phyloP scores from a whole-genome alignment of 2,329 filamentous ascomycete genomes.

The Incumbomyces lentus region DNA sequence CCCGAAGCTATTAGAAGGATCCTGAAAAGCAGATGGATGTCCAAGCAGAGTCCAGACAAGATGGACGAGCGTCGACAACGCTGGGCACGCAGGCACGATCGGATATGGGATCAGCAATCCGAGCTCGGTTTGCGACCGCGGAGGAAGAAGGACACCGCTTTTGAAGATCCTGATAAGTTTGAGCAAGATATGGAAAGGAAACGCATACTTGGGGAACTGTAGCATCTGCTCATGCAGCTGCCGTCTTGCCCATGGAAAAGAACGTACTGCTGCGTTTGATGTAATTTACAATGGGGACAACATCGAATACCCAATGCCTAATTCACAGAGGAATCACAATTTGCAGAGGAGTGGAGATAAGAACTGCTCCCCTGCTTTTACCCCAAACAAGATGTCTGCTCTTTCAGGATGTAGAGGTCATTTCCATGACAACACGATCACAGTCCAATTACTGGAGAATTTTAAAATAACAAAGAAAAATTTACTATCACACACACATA shows the following conservation, averaged over 20 bases:
- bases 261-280: too few relatives aligned
- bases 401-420: too few relatives aligned
- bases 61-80: constrained; percentile 30
- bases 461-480: too few relatives aligned
- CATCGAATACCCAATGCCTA: too few relatives aligned
- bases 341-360: too few relatives aligned
- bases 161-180: constrained; percentile 17
- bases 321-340: too few relatives aligned
- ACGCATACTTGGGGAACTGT: constrained; percentile 12
- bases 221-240: not conserved
- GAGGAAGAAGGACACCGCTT: constrained; percentile 30
- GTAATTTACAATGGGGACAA: too few relatives aligned
- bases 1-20: constrained; percentile 81
- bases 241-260: not conserved
- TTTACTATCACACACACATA: too few relatives aligned
- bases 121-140: constrained; percentile 47
- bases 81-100: constrained; percentile 36
- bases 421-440: too few relatives aligned
- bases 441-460: too few relatives aligned
- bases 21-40: constrained; percentile 46
- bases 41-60: constrained; percentile 29
- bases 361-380: too few relatives aligned
- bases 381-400: too few relatives aligned
- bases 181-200: constrained; percentile 17
- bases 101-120: constrained; percentile 36